phyloP scores from a whole-genome alignment of 768 basidiomycete species.

The Boletus vermiculosoides region DNA sequence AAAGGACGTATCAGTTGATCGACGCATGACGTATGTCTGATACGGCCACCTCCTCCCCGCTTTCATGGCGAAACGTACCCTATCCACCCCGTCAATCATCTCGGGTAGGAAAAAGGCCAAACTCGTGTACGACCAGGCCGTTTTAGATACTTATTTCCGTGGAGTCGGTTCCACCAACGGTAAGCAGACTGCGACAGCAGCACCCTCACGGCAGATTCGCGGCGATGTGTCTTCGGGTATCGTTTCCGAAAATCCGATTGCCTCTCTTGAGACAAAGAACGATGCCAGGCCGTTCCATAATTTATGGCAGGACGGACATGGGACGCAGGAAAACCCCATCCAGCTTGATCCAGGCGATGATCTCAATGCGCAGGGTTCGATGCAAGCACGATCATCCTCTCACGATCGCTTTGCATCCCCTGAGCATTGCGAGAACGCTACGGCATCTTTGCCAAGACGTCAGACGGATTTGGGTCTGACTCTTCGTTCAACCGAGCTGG shows the following conservation, averaged over 20 bases:
- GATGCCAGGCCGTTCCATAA: background rate
- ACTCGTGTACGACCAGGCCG: slow-evolving; percentile 14
- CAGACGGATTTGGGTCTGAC: slow-evolving; percentile 12
- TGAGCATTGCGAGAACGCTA: slow-evolving; percentile 5
- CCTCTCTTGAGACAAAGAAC: slow-evolving; percentile 9
- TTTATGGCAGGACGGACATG: slow-evolving; percentile 25
- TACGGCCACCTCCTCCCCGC: slow-evolving; percentile 10
- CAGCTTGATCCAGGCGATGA: slow-evolving; percentile 24
- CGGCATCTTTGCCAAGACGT: slow-evolving; percentile 7
- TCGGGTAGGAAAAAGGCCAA: slow-evolving; percentile 24
- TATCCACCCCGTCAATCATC: slow-evolving; percentile 6
- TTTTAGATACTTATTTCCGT: slow-evolving; percentile 31
- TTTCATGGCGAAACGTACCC: slow-evolving; percentile 23
- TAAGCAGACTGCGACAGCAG: slow-evolving; percentile 9
- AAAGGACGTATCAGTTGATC: slow-evolving; percentile 22
- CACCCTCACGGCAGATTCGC: slow-evolving; percentile 19
- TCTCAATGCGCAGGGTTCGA: slow-evolving; percentile 5
- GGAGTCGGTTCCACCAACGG: slow-evolving; percentile 8
- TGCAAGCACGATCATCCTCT: slow-evolving; percentile 9
- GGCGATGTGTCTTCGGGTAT: slow-evolving; percentile 7
- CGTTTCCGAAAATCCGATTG: slow-evolving; percentile 17
- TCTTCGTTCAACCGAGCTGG: slow-evolving; percentile 25
- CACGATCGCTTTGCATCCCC: slow-evolving; percentile 12
- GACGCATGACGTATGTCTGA: slow-evolving; percentile 29
- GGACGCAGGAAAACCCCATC: slow-evolving; percentile 26